Evolutionary conservation across 371 early-diverging fungal genomes (phyloP), one percentile per base, ranked within the genome.

Genomic region (Parasitella parasitica): DNA sequence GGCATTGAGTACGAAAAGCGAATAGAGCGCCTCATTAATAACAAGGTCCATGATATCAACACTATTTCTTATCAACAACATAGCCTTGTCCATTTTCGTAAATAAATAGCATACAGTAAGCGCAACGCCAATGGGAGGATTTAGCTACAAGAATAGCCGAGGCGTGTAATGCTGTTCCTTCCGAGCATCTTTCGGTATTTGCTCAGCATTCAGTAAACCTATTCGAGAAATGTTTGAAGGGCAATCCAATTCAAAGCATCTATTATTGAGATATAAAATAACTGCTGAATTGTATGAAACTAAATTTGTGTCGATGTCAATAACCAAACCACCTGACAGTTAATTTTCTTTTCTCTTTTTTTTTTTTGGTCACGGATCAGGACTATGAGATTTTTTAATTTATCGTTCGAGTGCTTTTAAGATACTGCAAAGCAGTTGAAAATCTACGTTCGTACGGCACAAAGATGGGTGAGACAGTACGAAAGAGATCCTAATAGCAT

Each of bases 391-490:
- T 59, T 62, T 67, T 67, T 66, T 59, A 54, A 65, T 49, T 41
- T 62, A 41, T 67, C 63, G 57, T 63, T 63, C 20, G 58, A 67
- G 54, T 34, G 55, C 51, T 59, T 61, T 60, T 51, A n/a, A 43
- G 61, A 56, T 51, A 50, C 61, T 51, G 61, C 57, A 36, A 59
- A 48, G 55, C 64, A 64, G 37, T 57, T 57, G 39, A 61, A 55
- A 50, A 60, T 56, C 49, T 56, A 66, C 59, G 30, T 59, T 36
- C 62, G 63, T 8, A 50, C 67, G 41, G 67, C 59, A 22, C 55
- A 62, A 39, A 57, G 59, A 62, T 67, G 67, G 63, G 67, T 63
- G 34, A 67, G 63, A 58, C 61, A 43, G 57, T 57, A 57, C 54
- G 57, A 67, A 32, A 57, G 60, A 49, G 66, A 49, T 24, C 41